These are phyloP conservation scores for Petunia secreta DNA, from an alignment of 257 asterid species.

Conservation along the genomic window DNA sequence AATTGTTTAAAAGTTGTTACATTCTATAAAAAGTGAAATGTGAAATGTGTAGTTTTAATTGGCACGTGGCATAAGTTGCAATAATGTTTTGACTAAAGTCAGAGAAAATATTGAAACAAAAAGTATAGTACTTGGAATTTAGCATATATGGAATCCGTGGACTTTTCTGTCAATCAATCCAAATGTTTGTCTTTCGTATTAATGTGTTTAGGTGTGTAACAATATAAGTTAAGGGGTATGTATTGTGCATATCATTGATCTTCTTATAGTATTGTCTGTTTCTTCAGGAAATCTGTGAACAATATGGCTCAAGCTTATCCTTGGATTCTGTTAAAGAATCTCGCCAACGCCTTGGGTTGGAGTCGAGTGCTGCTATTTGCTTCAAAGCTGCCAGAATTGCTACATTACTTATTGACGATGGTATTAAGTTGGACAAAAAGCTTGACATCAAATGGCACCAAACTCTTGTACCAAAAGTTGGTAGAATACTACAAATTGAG, in stretches of 20 bases:
- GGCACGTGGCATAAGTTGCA: no score
- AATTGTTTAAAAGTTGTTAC: no score
- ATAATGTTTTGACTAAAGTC: no score
- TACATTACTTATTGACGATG: constrained; percentile 76
- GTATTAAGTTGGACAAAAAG: constrained; percentile 64
- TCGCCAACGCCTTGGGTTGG: constrained; percentile 38
- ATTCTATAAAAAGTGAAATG: no score
- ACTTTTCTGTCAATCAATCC: no score
- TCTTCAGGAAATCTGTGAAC: constrained; percentile 65
- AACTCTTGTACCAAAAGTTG: constrained; percentile 59
- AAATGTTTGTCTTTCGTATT: no score
- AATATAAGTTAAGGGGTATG: no score
- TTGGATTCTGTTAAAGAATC: constrained; percentile 65
- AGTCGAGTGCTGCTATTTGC: constrained; percentile 51
- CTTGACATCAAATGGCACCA: constrained; percentile 68
- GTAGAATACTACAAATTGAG: constrained; percentile 64
- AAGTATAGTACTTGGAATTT: no score
- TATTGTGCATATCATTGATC: not conserved
- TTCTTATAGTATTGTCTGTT: not conserved
- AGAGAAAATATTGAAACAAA: no score
- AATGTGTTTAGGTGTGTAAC: no score
- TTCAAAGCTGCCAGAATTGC: constrained; percentile 65
- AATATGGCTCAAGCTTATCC: constrained; percentile 63
- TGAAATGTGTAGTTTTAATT: no score
- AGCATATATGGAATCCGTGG: no score